phyloP scores from a whole-genome alignment of 2,329 filamentous ascomycete genomes.

The Pestalotiopsis sp. region DNA sequence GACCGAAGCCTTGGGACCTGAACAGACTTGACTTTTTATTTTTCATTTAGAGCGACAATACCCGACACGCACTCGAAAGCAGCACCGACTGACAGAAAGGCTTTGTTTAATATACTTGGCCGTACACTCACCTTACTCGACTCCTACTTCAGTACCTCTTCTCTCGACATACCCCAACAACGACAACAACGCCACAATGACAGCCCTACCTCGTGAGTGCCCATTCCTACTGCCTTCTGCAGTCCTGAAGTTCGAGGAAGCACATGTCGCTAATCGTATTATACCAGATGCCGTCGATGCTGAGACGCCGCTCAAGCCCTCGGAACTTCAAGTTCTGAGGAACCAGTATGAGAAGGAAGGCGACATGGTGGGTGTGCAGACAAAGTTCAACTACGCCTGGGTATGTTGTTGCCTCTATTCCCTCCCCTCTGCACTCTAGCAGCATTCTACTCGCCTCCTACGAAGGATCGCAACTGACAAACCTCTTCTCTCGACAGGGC shows the following conservation, averaged over 20 bases:
- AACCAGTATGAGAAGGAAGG: constrained; percentile 97
- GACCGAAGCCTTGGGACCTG: neutral
- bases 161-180: neutral
- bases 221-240: neutral
- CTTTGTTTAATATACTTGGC: neutral
- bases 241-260: neutral
- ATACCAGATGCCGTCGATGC: constrained; percentile 89
- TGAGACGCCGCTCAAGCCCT: constrained; percentile 91
- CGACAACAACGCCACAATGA: constrained; percentile 21
- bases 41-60: constrained; percentile 1
- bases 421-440: neutral
- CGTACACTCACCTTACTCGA: neutral
- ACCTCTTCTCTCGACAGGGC: constrained; percentile 56
- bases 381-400: constrained; percentile 99
- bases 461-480: constrained; percentile 7
- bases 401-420: constrained; percentile 48
- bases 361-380: constrained; percentile 94
- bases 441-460: neutral
- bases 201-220: constrained; percentile 32
- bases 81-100: neutral
- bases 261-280: neutral
- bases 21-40: neutral
- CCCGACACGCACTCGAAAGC: neutral
- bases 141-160: neutral
- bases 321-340: constrained; percentile 89